Base-by-base conservation (phyloP, 768 basidiomycete genomes). In the Amanita exitialis region DNA sequence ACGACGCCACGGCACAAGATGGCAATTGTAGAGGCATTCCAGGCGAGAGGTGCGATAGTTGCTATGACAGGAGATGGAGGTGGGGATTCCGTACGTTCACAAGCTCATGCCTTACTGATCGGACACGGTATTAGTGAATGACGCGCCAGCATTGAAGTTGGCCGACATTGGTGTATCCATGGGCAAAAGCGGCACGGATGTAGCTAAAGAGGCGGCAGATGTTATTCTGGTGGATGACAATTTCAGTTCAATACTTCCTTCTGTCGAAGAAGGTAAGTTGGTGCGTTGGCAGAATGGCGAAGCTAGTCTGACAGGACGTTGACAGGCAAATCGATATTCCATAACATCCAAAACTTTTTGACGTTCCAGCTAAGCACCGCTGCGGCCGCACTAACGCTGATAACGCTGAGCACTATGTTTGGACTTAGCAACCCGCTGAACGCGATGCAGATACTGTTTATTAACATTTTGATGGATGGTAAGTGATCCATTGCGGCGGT, bases 381-480 rank as follows among this genome's bases (percentile, higher is more conserved):
- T n/a, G 90, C 91, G 3, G 92, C 95, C 18, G 93, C 94, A 3
- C 71, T 98, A 57, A 84, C 89, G n/a, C 73, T 98, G 57, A 97
- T 98, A 68, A 94, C 94, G 1, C 72, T 97, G 51, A 91, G 89
- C 64, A 98, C 94, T 18, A 75, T 93, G 64, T 80, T 98, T 59
- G 82, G 86, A 12, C 73, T 96, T 30, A 83, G 82, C 59, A 97
- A 95, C 61, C 94, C 94, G 3, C 75, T 98, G 55, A 98, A 98
- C 60, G 85, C 94, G 3, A 97, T 97, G 93, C 93, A 98, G 65
- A 98, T 98, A 59, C 69, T 98, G n/a, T 98, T 96, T 64, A 97
- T 97, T 61, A 97, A 98, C 68, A 96, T 97, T 62, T 78, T 98
- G 44, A 98, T 98, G 94, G 95, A 98, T 57, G 93, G 92, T 86